Evolutionary conservation across 2,329 filamentous ascomycete genomes (phyloP).

Genomic region (Neurospora crassa): DNA sequence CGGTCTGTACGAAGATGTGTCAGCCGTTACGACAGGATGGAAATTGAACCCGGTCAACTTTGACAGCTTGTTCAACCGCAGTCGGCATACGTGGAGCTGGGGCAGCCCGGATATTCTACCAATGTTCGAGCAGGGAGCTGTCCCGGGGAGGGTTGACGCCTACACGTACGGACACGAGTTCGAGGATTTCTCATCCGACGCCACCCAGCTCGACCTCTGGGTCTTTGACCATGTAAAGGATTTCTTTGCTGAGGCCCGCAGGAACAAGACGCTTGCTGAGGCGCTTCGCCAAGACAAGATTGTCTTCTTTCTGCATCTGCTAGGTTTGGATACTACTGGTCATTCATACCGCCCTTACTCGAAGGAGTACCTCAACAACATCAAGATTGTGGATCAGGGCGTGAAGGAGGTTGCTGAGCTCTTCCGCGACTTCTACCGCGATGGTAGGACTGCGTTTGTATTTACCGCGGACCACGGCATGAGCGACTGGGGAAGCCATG

Average conservation of each 20-base stretch:
- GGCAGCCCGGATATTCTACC: constrained; percentile 93
- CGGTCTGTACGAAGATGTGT: constrained; percentile 95
- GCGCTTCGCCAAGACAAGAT: constrained; percentile 72
- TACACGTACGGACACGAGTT: constrained; percentile 73
- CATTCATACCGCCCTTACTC: constrained; percentile 86
- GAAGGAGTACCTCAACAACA: constrained; percentile 87
- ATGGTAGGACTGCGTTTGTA: constrained; percentile 82
- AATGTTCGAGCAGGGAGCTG: constrained; percentile 94
- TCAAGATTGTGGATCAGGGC: constrained; percentile 86
- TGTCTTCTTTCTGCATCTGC: constrained; percentile 90
- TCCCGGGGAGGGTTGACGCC: constrained; percentile 78
- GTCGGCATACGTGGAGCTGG: constrained; percentile 97
- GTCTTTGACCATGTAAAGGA: constrained; percentile 91
- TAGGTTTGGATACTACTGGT: constrained; percentile 85
- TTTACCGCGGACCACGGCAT: constrained; percentile 98
- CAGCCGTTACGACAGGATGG: constrained; percentile 94
- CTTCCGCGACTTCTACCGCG: constrained; percentile 76
- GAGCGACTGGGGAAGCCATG: constrained; percentile 99
- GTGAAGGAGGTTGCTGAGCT: constrained; percentile 74
- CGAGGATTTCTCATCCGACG: constrained; percentile 84
- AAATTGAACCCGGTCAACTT: constrained; percentile 98
- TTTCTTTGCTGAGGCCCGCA: constrained; percentile 71
- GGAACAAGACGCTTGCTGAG: constrained; percentile 63
- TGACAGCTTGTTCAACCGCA: constrained; percentile 96
- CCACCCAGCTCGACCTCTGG: constrained; percentile 77